Base-by-base conservation (phyloP, 2,329 filamentous ascomycete species). In the Verticillium isaacii region DNA sequence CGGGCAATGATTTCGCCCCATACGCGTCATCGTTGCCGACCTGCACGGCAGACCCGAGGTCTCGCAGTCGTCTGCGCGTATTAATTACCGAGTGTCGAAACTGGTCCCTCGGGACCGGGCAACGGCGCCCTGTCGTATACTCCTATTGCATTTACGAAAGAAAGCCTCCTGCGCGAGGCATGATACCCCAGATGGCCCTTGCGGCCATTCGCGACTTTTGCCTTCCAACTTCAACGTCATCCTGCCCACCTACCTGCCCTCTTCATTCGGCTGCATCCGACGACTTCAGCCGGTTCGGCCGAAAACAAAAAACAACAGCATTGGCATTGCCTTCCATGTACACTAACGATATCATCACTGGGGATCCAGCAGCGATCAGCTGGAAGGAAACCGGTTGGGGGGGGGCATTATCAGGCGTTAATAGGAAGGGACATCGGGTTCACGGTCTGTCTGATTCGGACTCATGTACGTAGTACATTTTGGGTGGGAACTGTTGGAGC, bases 131-230 rank as follows among this genome's bases (percentile, higher is more conserved):
- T 23, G 17, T 19, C 32, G 32, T 36, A n/a, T 37, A 36, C 32
- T 34, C 55, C 36, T 36, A 34, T 36, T 36, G 17, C 37, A 41
- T 58, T 58, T 50, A 41, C 57, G 32, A 58, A 58, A n/a, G 32
- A 29, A 25, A 58, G 57, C 57, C 57, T 58, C n/a, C 25, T 17
- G 23, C 36, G 25, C 39, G n/a, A 58, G 57, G 57, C 57, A 58
- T 45, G 57, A 58, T 58, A 58, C 57, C 57, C 57, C 57, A 58
- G 57, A 41, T 58, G 57, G 57, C 57, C 57, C 23, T 11, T 25
- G 37, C 29, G 39, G 57, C 39, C 37, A 58, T 39, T 17, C 39
- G 57, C 57, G 57, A 58, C 41, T 58, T 25, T 41, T 29, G 29
- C n/a, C n/a, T 56, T 25, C 29, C 17, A 58, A 32, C 41, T 32